A percentile compares a stretch with the other conserved stretches of the same genome.
Evolutionary conservation across 2,329 filamentous ascomycete genomes (phyloP).

Genomic region (Thielaviopsis ethacetica): DNA sequence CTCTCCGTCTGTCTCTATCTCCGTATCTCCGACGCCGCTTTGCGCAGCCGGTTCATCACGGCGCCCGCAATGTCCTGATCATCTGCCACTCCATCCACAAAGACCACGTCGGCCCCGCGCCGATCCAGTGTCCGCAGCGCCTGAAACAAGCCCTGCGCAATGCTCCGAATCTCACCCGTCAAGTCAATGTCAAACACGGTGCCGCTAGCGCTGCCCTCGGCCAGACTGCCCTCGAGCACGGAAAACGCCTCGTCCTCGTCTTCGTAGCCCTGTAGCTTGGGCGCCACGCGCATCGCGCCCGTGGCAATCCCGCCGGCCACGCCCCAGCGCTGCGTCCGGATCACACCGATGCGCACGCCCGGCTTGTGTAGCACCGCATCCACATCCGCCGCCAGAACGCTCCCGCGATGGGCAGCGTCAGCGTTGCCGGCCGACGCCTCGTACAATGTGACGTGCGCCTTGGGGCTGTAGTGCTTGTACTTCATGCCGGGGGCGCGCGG

Average conservation of each 20-base stretch:
- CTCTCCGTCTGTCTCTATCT: conserved; percentile 20
- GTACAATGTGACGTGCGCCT: conserved; percentile 70
- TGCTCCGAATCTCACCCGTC: conserved; percentile 51
- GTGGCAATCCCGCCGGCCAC: conserved; percentile 25
- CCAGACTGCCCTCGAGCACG: conserved; percentile 26
- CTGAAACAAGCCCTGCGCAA: conserved; percentile 78
- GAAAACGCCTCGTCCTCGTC: conserved; percentile 19
- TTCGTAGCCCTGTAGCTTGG: conserved; percentile 17
- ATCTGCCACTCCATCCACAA: conserved; percentile 75
- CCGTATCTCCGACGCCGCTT: conserved; percentile 51
- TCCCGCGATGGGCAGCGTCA: conserved; percentile 17
- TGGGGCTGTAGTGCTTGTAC: conserved; percentile 93
- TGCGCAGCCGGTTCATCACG: conserved; percentile 69
- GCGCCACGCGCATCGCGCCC: conserved; percentile 17
- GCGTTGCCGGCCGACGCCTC: conserved; percentile 39
- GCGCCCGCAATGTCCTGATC: conserved; percentile 71
- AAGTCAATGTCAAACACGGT: conserved; percentile 54
- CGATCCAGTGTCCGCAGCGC: conserved; percentile 74
- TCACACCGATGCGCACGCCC: conserved; percentile 27
- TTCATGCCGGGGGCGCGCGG: conserved; percentile 96
- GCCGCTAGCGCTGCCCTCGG: conserved; percentile 20
- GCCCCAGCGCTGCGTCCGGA: conserved; percentile 39
- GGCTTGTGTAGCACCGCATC: conserved; percentile 15
- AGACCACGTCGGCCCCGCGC: conserved; percentile 63
- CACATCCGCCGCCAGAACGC: conserved; percentile 23